These are phyloP conservation scores for Solanum chiquidenum DNA, from an alignment of 257 asterid species.

Conservation along the genomic window DNA sequence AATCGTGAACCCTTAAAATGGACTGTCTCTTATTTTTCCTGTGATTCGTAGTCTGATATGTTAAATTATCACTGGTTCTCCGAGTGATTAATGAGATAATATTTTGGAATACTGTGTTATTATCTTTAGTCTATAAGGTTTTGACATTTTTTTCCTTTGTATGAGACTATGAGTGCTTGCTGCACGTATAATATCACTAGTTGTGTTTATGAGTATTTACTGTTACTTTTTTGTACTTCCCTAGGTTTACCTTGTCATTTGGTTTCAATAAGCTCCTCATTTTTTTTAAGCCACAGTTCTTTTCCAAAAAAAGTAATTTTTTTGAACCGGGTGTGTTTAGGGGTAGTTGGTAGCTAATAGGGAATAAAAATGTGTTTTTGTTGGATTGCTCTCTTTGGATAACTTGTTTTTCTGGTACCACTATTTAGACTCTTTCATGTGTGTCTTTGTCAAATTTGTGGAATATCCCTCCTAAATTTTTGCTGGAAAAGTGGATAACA, in stretches of 20 bases:
- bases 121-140: neutral
- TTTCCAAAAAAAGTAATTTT: neutral
- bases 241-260: neutral
- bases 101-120: neutral
- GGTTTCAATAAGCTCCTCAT: neutral
- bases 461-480: neutral
- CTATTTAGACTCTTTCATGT: neutral
- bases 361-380: neutral
- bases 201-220: neutral
- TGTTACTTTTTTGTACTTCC: neutral
- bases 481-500: neutral
- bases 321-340: neutral
- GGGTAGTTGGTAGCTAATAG: neutral
- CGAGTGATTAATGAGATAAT: neutral
- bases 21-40: neutral
- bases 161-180: neutral
- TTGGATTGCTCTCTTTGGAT: neutral
- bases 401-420: neutral
- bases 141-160: neutral
- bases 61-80: neutral
- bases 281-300: neutral
- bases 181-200: neutral
- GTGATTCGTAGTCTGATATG: neutral
- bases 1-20: conserved; percentile 49
- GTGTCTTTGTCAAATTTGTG: neutral